Conservation (phyloP, 1,284 basidiomycete species). For the Xerocomus tenax region DNA sequence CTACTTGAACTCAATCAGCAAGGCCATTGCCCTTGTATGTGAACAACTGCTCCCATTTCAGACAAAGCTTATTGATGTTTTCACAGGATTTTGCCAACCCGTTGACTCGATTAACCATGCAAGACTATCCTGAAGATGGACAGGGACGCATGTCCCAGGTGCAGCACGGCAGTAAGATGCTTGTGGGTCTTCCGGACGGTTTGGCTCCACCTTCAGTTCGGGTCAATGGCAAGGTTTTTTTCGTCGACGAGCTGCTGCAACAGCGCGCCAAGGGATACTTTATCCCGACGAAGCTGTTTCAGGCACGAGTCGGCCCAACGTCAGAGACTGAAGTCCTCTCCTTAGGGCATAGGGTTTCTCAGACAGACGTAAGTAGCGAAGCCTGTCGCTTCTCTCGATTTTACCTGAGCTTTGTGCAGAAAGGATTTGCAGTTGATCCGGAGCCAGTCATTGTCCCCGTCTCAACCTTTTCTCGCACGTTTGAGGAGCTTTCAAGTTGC, state of each 20-base stretch:
- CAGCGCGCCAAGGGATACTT: constrained; percentile 13
- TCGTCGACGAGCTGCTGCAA: constrained; percentile 20
- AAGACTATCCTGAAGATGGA: background rate
- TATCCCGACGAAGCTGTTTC: constrained; percentile 10
- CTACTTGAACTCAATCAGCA: constrained; percentile 25
- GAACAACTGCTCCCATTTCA: background rate
- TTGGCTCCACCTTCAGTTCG: constrained; percentile 19
- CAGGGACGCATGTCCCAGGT: background rate
- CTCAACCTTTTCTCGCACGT: too few relatives aligned
- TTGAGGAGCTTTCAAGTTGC: too few relatives aligned
- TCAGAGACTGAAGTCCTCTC: too few relatives aligned
- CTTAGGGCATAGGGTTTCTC: too few relatives aligned
- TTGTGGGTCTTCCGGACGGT: background rate
- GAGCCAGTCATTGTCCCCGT: too few relatives aligned
- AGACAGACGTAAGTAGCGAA: too few relatives aligned
- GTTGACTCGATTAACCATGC: background rate
- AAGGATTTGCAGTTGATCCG: too few relatives aligned
- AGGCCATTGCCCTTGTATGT: constrained; percentile 4
- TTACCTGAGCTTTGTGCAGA: too few relatives aligned
- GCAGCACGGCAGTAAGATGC: background rate
- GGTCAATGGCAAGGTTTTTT: constrained; percentile 17
- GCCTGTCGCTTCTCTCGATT: too few relatives aligned
- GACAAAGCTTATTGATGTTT: too few relatives aligned
- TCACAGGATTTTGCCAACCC: background rate
- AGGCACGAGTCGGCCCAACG: too few relatives aligned